phyloP scores from a whole-genome alignment of 2,329 filamentous ascomycete species.

The Ophiocordyceps camponoti-leonardi region DNA sequence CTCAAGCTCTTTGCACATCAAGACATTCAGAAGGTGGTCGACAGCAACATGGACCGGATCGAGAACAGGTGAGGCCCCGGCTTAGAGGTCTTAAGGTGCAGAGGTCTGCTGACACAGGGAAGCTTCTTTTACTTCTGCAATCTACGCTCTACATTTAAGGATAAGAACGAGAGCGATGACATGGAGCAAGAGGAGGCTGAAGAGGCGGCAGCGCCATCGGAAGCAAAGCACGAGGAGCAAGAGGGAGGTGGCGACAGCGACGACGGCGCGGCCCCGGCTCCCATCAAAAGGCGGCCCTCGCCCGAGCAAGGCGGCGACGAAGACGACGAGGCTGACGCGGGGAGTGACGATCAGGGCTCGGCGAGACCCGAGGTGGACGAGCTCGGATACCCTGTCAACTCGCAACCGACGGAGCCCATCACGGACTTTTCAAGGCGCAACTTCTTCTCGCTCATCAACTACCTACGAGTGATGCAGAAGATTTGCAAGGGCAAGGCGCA shows the following conservation, averaged over 20 bases:
- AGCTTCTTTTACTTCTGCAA: slow-evolving; percentile 91
- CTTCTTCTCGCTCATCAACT: slow-evolving; percentile 91
- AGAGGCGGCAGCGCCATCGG: slow-evolving; percentile 4
- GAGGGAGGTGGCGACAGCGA: slow-evolving; percentile 34
- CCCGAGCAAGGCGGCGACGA: slow-evolving; percentile 15
- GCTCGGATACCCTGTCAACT: slow-evolving; percentile 60
- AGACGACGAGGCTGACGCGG: slow-evolving; percentile 9
- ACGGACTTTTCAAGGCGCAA: slow-evolving; percentile 86
- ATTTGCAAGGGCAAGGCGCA: slow-evolving; percentile 93
- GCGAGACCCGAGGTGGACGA: slow-evolving; percentile 58
- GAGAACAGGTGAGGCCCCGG: slow-evolving; percentile 50
- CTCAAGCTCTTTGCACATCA: slow-evolving; percentile 89
- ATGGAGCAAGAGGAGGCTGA: slow-evolving; percentile 6
- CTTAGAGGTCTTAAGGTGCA: not conserved
- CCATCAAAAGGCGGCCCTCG: slow-evolving; percentile 47
- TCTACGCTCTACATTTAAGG: slow-evolving; percentile 36
- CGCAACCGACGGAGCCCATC: slow-evolving; percentile 58
- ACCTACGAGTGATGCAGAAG: slow-evolving; percentile 91
- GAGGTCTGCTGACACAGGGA: not conserved
- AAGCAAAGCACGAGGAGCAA: slow-evolving; percentile 15
- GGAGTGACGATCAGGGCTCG: slow-evolving; percentile 15
- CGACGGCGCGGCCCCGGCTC: slow-evolving; percentile 70
- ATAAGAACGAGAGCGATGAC: slow-evolving; percentile 14
- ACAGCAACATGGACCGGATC: slow-evolving; percentile 66
- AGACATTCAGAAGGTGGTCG: slow-evolving; percentile 79